Evolutionary conservation across 2,329 filamentous ascomycete species (phyloP).

Genomic region (Fusarium brachygibbosum): DNA sequence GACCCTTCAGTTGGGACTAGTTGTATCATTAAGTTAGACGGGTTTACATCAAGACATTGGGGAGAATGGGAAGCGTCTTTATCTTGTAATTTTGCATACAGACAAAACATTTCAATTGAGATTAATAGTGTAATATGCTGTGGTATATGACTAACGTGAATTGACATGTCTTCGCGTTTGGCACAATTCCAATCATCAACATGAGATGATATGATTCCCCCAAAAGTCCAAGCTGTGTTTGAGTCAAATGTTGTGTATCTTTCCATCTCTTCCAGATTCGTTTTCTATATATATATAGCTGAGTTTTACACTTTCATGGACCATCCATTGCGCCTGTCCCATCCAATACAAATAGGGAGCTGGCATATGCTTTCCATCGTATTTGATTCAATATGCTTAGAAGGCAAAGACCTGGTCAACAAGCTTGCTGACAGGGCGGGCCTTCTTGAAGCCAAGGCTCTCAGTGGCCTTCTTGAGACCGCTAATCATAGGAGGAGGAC

Average conservation of each 20-base stretch:
- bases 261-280: slow-evolving; percentile 17
- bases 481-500: slow-evolving; percentile 95
- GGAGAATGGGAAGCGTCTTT: slow-evolving; percentile 44
- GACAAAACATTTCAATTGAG: neutral
- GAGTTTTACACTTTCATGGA: slow-evolving; percentile 18
- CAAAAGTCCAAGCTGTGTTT: neutral
- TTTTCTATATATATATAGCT: slow-evolving; percentile 30
- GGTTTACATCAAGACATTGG: slow-evolving; percentile 25
- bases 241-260: slow-evolving; percentile 9
- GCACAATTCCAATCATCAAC: slow-evolving; percentile 9
- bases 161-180: slow-evolving; percentile 18
- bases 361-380: slow-evolving; percentile 2
- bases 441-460: slow-evolving; percentile 90
- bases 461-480: slow-evolving; percentile 97
- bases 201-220: neutral
- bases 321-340: neutral
- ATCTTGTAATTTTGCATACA: slow-evolving; percentile 13
- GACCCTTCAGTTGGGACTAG: slow-evolving; percentile 17
- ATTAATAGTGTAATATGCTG: slow-evolving; percentile 9
- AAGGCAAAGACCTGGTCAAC: slow-evolving; percentile 99
- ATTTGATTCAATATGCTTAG: slow-evolving; percentile 49
- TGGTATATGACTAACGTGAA: slow-evolving; percentile 23
- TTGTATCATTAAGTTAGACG: slow-evolving; percentile 43
- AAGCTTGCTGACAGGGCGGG: slow-evolving; percentile 94
- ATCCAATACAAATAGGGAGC: slow-evolving; percentile 1